phyloP scores from a whole-genome alignment of 257 asterid species.

The Plantago ovata region DNA sequence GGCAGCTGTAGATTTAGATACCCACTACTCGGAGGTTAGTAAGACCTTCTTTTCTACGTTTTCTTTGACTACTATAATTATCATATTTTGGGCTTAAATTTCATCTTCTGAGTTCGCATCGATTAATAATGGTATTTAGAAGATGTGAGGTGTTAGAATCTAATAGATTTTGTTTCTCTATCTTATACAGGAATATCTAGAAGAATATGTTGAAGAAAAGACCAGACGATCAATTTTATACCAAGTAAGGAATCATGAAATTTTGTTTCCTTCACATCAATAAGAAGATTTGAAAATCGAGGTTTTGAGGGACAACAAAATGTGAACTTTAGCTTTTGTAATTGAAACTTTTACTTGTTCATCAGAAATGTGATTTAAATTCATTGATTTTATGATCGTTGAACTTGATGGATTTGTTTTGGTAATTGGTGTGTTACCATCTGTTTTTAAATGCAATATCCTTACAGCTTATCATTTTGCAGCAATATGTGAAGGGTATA shows the following conservation, averaged over 20 bases:
- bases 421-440: neutral
- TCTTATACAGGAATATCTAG: slow-evolving; percentile 76
- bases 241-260: slow-evolving; percentile 53
- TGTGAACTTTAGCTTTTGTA: too few species aligned
- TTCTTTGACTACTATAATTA: neutral
- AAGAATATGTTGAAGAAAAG: slow-evolving; percentile 64
- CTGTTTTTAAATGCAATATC: neutral
- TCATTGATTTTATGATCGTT: too few species aligned
- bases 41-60: neutral
- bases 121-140: neutral
- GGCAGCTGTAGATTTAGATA: slow-evolving; percentile 98
- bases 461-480: slow-evolving; percentile 23
- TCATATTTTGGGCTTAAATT: neutral
- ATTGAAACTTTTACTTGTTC: too few species aligned
- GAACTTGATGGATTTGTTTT: neutral
- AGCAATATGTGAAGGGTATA: slow-evolving; percentile 92
- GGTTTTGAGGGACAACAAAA: too few species aligned
- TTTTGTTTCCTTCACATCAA: too few species aligned
- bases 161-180: slow-evolving; percentile 6
- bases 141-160: slow-evolving; percentile 12
- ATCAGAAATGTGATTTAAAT: too few species aligned
- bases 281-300: too few species aligned
- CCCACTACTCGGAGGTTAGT: slow-evolving; percentile 82
- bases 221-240: slow-evolving; percentile 80
- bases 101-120: neutral